Evolutionary conservation across 2,329 filamentous ascomycete genomes (phyloP).

Genomic region (Venturia oleaginea): DNA sequence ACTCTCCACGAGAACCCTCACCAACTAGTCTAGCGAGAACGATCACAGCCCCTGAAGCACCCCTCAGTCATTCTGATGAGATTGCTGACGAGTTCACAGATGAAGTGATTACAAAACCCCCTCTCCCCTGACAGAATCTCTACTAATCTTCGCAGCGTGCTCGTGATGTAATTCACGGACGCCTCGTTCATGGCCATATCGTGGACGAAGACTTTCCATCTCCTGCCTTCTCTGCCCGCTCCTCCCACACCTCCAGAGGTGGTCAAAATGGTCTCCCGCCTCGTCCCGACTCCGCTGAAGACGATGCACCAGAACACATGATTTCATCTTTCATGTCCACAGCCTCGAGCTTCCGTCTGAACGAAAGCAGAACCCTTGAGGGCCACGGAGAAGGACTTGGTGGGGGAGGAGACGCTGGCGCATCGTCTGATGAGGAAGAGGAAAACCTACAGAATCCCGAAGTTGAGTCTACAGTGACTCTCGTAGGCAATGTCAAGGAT

Average conservation of each 20-base stretch:
- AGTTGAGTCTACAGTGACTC: constrained; percentile 87
- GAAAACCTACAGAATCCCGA: constrained; percentile 72
- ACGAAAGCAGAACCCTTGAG: constrained; percentile 17
- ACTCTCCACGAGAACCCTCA: constrained; percentile 14
- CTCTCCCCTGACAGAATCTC: neutral
- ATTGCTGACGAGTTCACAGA: constrained; percentile 26
- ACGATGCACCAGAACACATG: constrained; percentile 71
- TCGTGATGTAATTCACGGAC: constrained; percentile 81
- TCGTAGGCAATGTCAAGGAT: constrained; percentile 90
- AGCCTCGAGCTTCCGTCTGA: constrained; percentile 56
- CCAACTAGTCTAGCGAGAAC: constrained; percentile 8
- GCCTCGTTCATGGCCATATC: constrained; percentile 86
- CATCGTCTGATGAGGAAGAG: constrained; percentile 84
- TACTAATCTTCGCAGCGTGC: constrained; percentile 44
- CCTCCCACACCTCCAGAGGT: constrained; percentile 30
- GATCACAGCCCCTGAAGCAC: constrained; percentile 1
- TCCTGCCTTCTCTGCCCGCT: constrained; percentile 55
- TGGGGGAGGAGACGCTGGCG: constrained; percentile 74
- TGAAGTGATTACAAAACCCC: constrained; percentile 19
- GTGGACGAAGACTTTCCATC: constrained; percentile 90
- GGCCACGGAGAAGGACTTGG: constrained; percentile 51
- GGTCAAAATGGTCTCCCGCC: constrained; percentile 34
- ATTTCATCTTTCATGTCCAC: constrained; percentile 72
- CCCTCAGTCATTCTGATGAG: constrained; percentile 3
- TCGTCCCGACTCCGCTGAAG: constrained; percentile 21